These are phyloP conservation scores for Miscanthus lutarioriparius DNA, from an alignment of 176 grass and related monocot genomes.

Conservation along the genomic window DNA sequence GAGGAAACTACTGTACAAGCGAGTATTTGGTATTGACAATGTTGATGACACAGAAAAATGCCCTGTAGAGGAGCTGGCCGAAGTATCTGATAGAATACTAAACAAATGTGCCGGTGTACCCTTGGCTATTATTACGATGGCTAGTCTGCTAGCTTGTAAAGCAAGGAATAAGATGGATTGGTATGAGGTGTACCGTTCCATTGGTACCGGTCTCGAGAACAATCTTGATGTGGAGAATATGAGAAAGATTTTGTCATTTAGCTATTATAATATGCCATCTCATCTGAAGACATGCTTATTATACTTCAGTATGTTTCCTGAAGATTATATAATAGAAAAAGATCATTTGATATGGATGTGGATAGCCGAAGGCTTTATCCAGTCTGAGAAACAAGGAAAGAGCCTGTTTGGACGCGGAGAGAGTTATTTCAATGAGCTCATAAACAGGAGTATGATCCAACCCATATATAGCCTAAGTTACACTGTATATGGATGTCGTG, in stretches of 20 bases:
- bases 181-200: not conserved
- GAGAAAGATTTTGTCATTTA: not conserved
- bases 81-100: not conserved
- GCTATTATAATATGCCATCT: not conserved
- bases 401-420: not conserved
- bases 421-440: not conserved
- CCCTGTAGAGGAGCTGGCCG: not conserved
- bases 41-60: not conserved
- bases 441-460: not conserved
- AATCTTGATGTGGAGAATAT: not conserved
- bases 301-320: not conserved
- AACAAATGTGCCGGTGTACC: not conserved
- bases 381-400: not conserved
- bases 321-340: not conserved
- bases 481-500: not conserved
- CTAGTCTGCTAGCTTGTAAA: not conserved
- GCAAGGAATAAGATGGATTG: not conserved
- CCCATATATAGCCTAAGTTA: accelerated
- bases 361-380: not conserved
- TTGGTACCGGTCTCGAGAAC: not conserved
- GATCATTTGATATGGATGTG: not conserved
- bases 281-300: not conserved
- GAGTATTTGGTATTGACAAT: not conserved
- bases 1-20: not conserved
- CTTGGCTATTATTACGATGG: not conserved